Evolutionary conservation across 1,139 yeast genomes (phyloP).

Genomic region (Hanseniaspora uvarum): DNA sequence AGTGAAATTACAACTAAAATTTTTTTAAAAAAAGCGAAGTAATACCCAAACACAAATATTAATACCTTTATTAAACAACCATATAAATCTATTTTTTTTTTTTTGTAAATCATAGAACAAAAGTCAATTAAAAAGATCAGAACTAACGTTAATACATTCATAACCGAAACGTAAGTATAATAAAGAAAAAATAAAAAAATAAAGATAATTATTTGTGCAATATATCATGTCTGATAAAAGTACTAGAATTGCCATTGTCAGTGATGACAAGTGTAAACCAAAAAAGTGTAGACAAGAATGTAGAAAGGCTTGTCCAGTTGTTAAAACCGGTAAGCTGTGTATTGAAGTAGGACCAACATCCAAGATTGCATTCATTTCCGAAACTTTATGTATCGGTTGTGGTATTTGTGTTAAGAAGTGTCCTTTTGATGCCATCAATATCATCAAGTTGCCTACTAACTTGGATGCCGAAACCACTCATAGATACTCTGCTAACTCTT

Average conservation of each 20-base stretch:
- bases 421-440: constrained; percentile 92
- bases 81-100: no score
- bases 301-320: constrained; percentile 93
- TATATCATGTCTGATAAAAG: constrained; percentile 47
- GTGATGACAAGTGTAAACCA: constrained; percentile 89
- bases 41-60: background rate
- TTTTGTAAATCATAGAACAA: no score
- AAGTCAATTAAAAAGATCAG: background rate
- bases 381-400: constrained; percentile 92
- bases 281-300: constrained; percentile 98
- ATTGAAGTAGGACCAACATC: constrained; percentile 87
- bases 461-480: constrained; percentile 87
- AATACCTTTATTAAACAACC: background rate
- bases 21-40: background rate
- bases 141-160: background rate
- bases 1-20: no score
- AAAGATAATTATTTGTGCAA: background rate
- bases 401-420: constrained; percentile 99
- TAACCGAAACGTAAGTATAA: background rate
- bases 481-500: constrained; percentile 94
- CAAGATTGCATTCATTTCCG: constrained; percentile 93
- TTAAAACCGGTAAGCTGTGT: constrained; percentile 92
- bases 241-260: constrained; percentile 88
- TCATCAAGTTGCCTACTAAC: constrained; percentile 91
- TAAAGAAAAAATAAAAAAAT: background rate